phyloP scores from a whole-genome alignment of 164 flowering plant genomes.

The Piper betle region DNA sequence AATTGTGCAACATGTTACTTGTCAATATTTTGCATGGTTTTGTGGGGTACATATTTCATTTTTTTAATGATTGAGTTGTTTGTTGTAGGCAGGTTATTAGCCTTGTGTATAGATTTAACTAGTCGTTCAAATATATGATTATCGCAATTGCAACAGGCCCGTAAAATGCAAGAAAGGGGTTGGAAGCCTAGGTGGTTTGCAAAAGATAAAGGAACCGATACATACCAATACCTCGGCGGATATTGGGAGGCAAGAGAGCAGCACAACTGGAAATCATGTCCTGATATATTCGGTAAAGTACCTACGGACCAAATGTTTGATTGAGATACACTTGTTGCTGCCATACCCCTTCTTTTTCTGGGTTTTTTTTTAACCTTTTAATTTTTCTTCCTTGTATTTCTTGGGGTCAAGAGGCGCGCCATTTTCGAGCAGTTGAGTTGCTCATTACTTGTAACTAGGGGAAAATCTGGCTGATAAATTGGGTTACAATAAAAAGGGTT shows the following conservation, averaged over 20 bases:
- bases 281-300: conserved; percentile 66
- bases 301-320: conserved; percentile 28
- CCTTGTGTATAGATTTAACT: no score
- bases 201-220: conserved; percentile 43
- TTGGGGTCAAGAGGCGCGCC: conserved; percentile 1
- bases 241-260: conserved; percentile 82
- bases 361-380: background rate
- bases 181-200: conserved; percentile 81
- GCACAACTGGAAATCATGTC: conserved; percentile 54
- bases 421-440: conserved; percentile 4
- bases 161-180: conserved; percentile 80
- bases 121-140: background rate
- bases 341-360: background rate
- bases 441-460: background rate
- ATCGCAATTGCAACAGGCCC: conserved; percentile 27
- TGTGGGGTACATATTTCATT: no score
- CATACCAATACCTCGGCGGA: conserved; percentile 56
- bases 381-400: background rate
- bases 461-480: background rate
- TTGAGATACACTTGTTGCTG: background rate
- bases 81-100: background rate
- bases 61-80: no score
- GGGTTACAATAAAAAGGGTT: conserved; percentile 1
- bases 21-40: no score
- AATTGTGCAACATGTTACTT: no score